Percentiles rank a stretch among this genome's conserved stretches.
Evolutionary conservation across 2,329 filamentous ascomycete genomes (phyloP).

Genomic region (Aureobasidium musti): DNA sequence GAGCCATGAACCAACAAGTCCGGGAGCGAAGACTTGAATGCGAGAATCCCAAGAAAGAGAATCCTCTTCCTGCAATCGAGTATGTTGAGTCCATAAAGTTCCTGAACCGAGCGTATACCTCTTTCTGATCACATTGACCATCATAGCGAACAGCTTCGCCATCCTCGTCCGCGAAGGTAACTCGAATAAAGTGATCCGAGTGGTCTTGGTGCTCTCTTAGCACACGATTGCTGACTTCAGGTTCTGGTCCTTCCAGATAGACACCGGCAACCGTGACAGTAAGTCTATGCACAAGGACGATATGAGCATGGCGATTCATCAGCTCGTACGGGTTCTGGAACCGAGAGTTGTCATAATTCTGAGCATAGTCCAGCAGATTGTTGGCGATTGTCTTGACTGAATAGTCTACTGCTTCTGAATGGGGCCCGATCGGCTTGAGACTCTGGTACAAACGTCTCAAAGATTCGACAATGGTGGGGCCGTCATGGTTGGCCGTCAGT

Average conservation of each 20-base stretch:
- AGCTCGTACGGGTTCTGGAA: conserved; percentile 40
- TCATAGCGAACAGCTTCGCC: conserved; percentile 64
- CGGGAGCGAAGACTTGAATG: conserved; percentile 75
- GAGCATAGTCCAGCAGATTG: conserved; percentile 48
- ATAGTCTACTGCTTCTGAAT: conserved; percentile 50
- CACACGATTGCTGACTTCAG: conserved; percentile 69
- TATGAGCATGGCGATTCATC: conserved; percentile 39
- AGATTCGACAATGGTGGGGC: conserved; percentile 45
- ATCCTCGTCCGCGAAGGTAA: conserved; percentile 74
- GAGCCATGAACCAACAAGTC: conserved; percentile 66
- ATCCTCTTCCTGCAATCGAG: conserved; percentile 62
- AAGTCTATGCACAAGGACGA: conserved; percentile 42
- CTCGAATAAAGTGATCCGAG: conserved; percentile 66
- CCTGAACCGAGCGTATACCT: conserved; percentile 61
- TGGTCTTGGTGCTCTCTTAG: conserved; percentile 64
- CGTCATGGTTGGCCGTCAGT: conserved; percentile 37
- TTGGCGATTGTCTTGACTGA: conserved; percentile 47
- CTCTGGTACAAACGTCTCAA: conserved; percentile 56
- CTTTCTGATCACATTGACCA: conserved; percentile 50
- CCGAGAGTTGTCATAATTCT: conserved; percentile 36
- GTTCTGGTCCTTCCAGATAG: conserved; percentile 51
- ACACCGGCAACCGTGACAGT: conserved; percentile 46
- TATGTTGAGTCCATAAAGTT: conserved; percentile 61
- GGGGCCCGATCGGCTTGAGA: conserved; percentile 59
- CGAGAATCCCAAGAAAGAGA: conserved; percentile 73